phyloP scores from a whole-genome alignment of 1,284 basidiomycete genomes.

The Cerioporus squamosus region DNA sequence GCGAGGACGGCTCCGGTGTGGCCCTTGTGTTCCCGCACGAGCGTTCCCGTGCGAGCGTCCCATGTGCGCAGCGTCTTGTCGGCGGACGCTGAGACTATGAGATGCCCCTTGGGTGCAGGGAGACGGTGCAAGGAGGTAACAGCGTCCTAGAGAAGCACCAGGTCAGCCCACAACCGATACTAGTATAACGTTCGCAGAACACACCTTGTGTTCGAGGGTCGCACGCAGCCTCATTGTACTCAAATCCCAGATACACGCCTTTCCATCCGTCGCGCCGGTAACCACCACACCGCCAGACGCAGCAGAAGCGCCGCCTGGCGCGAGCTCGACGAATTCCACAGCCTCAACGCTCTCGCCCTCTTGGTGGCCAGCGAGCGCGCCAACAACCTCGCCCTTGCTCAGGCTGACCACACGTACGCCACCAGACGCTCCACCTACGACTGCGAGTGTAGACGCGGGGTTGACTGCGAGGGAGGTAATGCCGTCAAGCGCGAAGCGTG shows the following conservation, averaged over 20 bases:
- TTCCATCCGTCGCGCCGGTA: constrained; percentile 93
- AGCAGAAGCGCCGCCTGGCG: constrained; percentile 41
- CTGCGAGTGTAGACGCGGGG: constrained; percentile 82
- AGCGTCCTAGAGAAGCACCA: constrained; percentile 64
- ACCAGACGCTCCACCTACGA: constrained; percentile 87
- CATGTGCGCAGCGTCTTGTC: constrained; percentile 90
- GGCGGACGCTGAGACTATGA: constrained; percentile 84
- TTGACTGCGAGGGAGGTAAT: constrained; percentile 91
- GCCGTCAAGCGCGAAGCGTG: constrained; percentile 77
- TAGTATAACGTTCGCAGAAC: constrained; percentile 30
- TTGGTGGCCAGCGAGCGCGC: constrained; percentile 81
- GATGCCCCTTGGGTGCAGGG: constrained; percentile 72
- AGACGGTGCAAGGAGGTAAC: constrained; percentile 83
- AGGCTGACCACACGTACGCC: constrained; percentile 86
- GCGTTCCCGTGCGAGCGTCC: constrained; percentile 87
- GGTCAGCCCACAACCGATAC: constrained; percentile 8
- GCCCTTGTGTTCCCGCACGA: constrained; percentile 83
- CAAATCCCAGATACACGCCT: constrained; percentile 94
- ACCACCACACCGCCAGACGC: constrained; percentile 71
- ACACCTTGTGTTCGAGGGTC: constrained; percentile 80
- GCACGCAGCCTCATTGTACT: constrained; percentile 81
- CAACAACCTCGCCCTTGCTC: constrained; percentile 84
- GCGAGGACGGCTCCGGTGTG: constrained; percentile 84
- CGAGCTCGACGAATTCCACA: constrained; percentile 83
- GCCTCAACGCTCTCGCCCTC: constrained; percentile 93